Base-by-base conservation (phyloP, 768 basidiomycete genomes). In the Lyophyllum semitale region DNA sequence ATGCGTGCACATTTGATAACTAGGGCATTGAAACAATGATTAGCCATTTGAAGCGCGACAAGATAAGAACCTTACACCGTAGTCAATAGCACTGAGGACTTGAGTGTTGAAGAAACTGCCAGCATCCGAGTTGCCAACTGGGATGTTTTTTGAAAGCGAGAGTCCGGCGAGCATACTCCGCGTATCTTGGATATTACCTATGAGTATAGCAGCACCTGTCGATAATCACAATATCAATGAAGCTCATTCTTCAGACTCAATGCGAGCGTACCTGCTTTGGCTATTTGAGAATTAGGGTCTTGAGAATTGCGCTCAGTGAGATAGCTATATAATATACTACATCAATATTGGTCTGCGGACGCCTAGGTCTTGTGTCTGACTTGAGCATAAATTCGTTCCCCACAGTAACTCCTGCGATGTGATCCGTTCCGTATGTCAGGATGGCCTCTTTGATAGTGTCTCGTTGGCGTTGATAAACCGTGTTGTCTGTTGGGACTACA, bases 1-100 rank as follows among this genome's bases (percentile, higher is more conserved):
- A 95, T 7, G 94, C 86, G 67, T 96, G 94, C n/a, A 94, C 92
- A 59, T 97, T 95, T 11, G 92, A 83, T 82, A 95, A 78, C 86
- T 88, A 57, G 11, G 18, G 20, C 33, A 20, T 8, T 20, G n/a
- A 59, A 30, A 15, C 23, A 25, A 32, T 8, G 26, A 43, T 45
- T 40, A 33, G 41, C 27, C 26, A 27, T 44, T n/a, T 3, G n/a
- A 5, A 25, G 22, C 9, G 5, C 43, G 41, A 45, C 37, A 25
- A 15, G 53, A 29, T 51, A 20, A 45, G 56, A 54, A 8, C 75
- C 83, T 33, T 70, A 87, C 85, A 37, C 88, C 90, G 60, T 87
- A 93, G 64, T 91, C 87, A 27, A 86, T 74, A 3, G 72, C 70
- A 44, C 68, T 63, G 4, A 93, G 76, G 33, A 96, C 83, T 55